Evolutionary conservation across 305 asterid species (phyloP), one percentile per base, ranked within the genome.

Genomic region (Rubia peregrina): DNA sequence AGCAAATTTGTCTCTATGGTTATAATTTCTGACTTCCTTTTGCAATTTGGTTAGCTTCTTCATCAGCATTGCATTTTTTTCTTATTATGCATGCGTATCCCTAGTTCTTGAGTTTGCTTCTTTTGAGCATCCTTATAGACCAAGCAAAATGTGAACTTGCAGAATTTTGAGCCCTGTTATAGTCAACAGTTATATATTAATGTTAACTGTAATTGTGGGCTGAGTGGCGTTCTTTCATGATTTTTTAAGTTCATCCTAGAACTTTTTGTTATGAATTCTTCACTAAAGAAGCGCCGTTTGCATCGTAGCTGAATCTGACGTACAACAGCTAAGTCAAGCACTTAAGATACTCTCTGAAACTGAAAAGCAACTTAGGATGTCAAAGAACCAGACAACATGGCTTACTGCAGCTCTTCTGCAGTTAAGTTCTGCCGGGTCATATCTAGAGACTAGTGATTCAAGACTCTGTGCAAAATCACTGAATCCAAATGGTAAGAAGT

Each of bases 351-450:
- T 91, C 49, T 89, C 91, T 33, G 88, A 91, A 73, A 80, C 96
- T 40, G 96, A 91, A 80, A 89, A 88, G 75, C 98, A 91, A 76
- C 71, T 91, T 77, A 83, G 93, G 74, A 72, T 68, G 71, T 83
- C 96, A 9, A 88, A 86, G 76, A 91, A 88, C 77, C 98, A 91
- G 81, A 81, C 82, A 49, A 91, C 98, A 5, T 91, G 98, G 98
- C 87, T 91, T 59, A 89, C 95, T 43, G 98, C 83, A 51, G 96
- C 95, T 40, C 93, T 91, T 74, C 86, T 91, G 63, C 96, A 91
- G 82, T 80, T 91, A 68, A 85, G 92, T 80, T 84, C 90, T 4
- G 41, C 75, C 26, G 84, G 83, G 3, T 46, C 91, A 24, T 79
- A 80, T 38, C 38, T 71, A 49, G 86, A 88, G 69, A 80, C 74